Conservation (phyloP, 2,329 filamentous ascomycete species). For the Xylariaceae sp. region DNA sequence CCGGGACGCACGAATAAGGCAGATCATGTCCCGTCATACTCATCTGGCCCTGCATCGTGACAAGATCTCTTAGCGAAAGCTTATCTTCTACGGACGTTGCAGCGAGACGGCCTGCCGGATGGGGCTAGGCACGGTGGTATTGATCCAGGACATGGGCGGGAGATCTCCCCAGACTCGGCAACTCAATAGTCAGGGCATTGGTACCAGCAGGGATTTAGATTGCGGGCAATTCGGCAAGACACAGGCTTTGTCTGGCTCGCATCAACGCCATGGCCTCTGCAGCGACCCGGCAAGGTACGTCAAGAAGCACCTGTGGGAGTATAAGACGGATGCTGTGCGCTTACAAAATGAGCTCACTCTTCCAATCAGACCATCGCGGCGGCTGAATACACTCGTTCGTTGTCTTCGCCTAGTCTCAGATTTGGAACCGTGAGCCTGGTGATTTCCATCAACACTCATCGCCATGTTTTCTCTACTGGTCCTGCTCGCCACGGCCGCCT, state of each 20-base stretch:
- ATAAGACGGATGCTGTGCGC: not conserved
- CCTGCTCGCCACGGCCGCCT: slow-evolving; percentile 23
- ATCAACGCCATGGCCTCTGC: not conserved
- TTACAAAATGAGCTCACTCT: not conserved
- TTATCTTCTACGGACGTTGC: slow-evolving; percentile 8
- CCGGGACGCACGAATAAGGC: not conserved
- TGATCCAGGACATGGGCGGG: slow-evolving; percentile 7
- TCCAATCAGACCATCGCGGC: not conserved
- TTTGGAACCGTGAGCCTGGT: not conserved
- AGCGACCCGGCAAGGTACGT: not conserved
- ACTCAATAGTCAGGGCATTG: slow-evolving; percentile 13
- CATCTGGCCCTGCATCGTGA: not conserved
- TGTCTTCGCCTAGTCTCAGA: not conserved
- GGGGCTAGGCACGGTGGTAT: slow-evolving; percentile 11
- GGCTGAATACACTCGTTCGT: not conserved
- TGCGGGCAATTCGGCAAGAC: slow-evolving; percentile 3
- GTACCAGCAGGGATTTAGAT: slow-evolving; percentile 13
- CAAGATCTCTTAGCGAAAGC: slow-evolving; percentile 5
- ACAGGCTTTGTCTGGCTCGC: not conserved
- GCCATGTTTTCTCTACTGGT: slow-evolving; percentile 20
- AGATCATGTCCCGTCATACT: not conserved
- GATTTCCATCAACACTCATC: slow-evolving; percentile 8
- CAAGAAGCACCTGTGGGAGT: not conserved
- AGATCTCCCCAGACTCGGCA: slow-evolving; percentile 25
- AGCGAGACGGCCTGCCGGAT: slow-evolving; percentile 18